Evolutionary conservation across 2,329 filamentous ascomycete species (phyloP).

Genomic region (Periconia sp.): DNA sequence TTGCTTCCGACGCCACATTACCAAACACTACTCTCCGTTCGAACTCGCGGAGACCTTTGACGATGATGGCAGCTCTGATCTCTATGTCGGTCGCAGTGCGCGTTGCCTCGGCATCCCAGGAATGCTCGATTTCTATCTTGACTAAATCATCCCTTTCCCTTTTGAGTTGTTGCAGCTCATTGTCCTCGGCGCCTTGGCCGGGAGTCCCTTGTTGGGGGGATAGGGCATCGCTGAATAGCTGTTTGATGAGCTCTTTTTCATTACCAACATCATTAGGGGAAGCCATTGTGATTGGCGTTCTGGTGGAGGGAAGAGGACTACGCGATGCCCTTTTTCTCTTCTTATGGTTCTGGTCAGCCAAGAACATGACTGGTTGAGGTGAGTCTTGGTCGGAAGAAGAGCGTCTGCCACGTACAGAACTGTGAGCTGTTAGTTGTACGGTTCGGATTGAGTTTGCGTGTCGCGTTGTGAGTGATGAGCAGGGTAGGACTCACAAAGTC

Average conservation of each 20-base stretch:
- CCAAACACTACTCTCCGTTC: conserved; percentile 47
- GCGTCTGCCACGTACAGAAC: conserved; percentile 36
- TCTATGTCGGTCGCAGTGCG: conserved; percentile 26
- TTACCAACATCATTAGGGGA: not conserved
- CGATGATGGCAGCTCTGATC: conserved; percentile 35
- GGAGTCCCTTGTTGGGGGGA: not conserved
- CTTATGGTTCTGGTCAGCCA: conserved; percentile 33
- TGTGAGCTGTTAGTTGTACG: conserved; percentile 6
- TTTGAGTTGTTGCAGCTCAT: conserved; percentile 17
- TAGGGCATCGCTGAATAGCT: not conserved
- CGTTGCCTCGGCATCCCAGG: conserved; percentile 42
- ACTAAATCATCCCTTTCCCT: conserved; percentile 29
- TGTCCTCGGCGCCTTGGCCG: not conserved
- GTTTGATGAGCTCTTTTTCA: not conserved
- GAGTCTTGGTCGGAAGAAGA: conserved; percentile 19
- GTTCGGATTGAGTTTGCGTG: not conserved
- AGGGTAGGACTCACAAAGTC: conserved; percentile 26
- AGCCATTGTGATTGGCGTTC: conserved; percentile 13
- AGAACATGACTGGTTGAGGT: conserved; percentile 26
- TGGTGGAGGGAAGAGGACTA: conserved; percentile 19
- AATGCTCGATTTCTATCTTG: conserved; percentile 25
- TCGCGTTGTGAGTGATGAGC: not conserved
- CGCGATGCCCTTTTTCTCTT: conserved; percentile 34
- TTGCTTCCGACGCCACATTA: conserved; percentile 45
- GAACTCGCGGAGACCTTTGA: conserved; percentile 44